Conservation (phyloP, 495 filamentous ascomycete species). For the Penicillium odoratum region DNA sequence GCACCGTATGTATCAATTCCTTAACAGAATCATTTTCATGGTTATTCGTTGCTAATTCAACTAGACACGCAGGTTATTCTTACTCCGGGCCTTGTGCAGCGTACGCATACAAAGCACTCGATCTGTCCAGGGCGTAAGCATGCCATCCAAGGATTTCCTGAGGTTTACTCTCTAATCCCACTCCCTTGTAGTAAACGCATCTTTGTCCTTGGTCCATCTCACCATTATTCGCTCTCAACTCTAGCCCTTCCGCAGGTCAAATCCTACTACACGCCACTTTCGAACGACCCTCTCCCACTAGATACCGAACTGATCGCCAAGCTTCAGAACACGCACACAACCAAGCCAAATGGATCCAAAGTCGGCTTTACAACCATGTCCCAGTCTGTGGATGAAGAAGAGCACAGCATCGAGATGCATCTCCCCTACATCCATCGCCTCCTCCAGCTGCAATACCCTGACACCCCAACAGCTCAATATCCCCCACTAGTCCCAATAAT, state of each 20-base stretch:
- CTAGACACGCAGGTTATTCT: slow-evolving; percentile 90
- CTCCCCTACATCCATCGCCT: slow-evolving; percentile 92
- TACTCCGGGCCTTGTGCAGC: slow-evolving; percentile 94
- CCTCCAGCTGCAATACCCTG: slow-evolving; percentile 45
- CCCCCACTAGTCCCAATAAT: slow-evolving; percentile 84
- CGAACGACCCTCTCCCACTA: slow-evolving; percentile 68
- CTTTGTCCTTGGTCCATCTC: slow-evolving; percentile 92
- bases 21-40: background rate
- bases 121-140: slow-evolving; percentile 73
- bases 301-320: slow-evolving; percentile 65
- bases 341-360: slow-evolving; percentile 37
- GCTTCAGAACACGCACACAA: slow-evolving; percentile 54
- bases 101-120: slow-evolving; percentile 90
- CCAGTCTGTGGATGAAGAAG: slow-evolving; percentile 68
- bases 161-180: slow-evolving; percentile 6
- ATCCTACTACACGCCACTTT: slow-evolving; percentile 83
- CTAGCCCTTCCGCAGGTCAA: slow-evolving; percentile 75
- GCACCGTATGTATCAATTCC: slow-evolving; percentile 73
- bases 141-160: background rate
- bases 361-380: slow-evolving; percentile 72
- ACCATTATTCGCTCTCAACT: slow-evolving; percentile 76
- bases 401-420: slow-evolving; percentile 98
- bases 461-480: slow-evolving; percentile 47
- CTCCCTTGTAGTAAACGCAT: slow-evolving; percentile 67
- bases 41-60: background rate